Conservation (phyloP, 768 basidiomycete species). For the Cystobasidium onofrii region DNA sequence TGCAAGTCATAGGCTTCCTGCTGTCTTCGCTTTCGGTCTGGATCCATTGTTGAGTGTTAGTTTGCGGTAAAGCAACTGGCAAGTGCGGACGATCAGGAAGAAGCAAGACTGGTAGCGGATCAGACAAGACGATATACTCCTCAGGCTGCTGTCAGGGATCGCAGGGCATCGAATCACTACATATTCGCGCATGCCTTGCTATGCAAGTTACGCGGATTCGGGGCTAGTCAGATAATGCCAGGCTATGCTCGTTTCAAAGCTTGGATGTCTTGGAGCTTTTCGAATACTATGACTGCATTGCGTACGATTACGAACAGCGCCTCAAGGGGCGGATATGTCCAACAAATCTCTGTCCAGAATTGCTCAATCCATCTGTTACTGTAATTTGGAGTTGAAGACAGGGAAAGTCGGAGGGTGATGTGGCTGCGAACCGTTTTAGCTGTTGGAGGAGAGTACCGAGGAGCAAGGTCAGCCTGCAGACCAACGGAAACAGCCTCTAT, state of each 20-base stretch:
- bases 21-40: conserved; percentile 9
- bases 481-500: background rate
- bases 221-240: too few relatives aligned
- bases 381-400: background rate
- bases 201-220: too few relatives aligned
- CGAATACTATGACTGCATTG: background rate
- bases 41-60: conserved; percentile 21
- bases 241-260: too few relatives aligned
- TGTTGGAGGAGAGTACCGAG: background rate
- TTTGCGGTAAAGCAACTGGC: background rate
- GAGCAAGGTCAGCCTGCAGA: background rate
- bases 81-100: background rate
- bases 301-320: background rate
- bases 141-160: too few relatives aligned
- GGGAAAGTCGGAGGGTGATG: background rate
- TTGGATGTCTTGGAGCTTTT: background rate
- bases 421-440: conserved; percentile 8
- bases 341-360: background rate
- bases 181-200: too few relatives aligned
- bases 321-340: background rate
- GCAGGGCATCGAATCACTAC: too few relatives aligned
- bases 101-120: background rate
- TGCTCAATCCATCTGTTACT: background rate
- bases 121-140: too few relatives aligned
- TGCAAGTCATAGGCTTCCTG: conserved; percentile 14